phyloP scores from a whole-genome alignment of 257 asterid species.

The Solanum piurae region DNA sequence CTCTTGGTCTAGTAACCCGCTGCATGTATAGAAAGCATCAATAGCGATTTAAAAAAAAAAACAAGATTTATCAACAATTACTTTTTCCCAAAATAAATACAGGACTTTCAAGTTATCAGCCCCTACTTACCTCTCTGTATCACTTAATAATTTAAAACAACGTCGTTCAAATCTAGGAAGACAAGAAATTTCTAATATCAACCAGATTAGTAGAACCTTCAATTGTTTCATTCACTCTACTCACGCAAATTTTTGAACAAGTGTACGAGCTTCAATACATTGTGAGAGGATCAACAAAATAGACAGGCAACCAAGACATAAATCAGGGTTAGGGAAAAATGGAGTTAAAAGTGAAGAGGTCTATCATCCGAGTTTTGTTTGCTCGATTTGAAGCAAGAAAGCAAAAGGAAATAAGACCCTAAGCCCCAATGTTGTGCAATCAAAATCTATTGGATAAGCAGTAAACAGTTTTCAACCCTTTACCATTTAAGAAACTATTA shows the following conservation, averaged over 20 bases:
- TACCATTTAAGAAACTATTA: background rate
- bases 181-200: background rate
- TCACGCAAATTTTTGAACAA: background rate
- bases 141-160: background rate
- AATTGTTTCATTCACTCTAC: background rate
- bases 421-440: background rate
- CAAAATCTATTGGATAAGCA: background rate
- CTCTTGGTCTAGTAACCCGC: conserved; percentile 93
- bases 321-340: background rate
- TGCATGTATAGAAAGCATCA: conserved; percentile 21
- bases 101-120: background rate
- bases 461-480: background rate
- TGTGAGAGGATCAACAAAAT: background rate
- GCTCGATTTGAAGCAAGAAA: background rate
- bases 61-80: background rate
- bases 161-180: background rate
- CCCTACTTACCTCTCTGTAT: background rate
- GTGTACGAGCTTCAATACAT: background rate
- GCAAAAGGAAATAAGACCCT: background rate
- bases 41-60: background rate
- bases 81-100: background rate
- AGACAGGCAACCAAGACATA: background rate
- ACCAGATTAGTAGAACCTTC: background rate
- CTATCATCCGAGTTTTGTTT: background rate
- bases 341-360: background rate